Base-by-base conservation (phyloP, 176 grass and related monocot species). In the sorghum (Sorghum bicolor) region DNA sequence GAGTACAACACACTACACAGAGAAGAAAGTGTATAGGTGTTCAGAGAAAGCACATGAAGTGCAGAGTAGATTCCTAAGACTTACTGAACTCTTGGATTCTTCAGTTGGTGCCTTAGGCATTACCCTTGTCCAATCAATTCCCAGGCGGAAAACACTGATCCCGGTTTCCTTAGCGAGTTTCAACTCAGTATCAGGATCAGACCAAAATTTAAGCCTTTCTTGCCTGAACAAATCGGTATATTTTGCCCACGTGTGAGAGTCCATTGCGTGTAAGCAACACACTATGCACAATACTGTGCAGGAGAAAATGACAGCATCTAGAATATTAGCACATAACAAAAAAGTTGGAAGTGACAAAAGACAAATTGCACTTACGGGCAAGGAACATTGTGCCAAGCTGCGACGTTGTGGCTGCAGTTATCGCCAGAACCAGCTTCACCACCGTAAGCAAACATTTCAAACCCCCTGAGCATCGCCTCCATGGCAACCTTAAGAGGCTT, bases 181-280 rank as follows among this genome's bases (percentile, higher is more conserved):
- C 63, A 98, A 91, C 73, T 98, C 96, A 36, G 77, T 90, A 62
- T 98, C 93, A 55, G 96, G 96, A 83, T 98, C 93, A 13, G 96
- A 98, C 96, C 96, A 98, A 92, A 98, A 98, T 83, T 84, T 93
- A 69, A 98, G 86, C 76, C 96, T 86, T 83, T 95, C 96, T 61
- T 95, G 82, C 86, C 96, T 98, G 79, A 70, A 76, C 17, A 88
- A 81, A 83, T 30, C 6, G 16, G 47, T 57, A 62, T 28, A 74
- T 14, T 45, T 72, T 81, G 66, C 39, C 64, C 10, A 77, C 14
- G 67, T 78, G 58, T 84, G 25, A 84, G 80, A 77, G 5, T 79
- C 45, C 43, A 74, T 84, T 43, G 4, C 19, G 2, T 5, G 2
- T 53, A 71, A 78, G 65, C n/a, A 78, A 77, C 4, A 50, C 50